Evolutionary conservation across 2,329 filamentous ascomycete genomes (phyloP).

Genomic region (Trichoderma sp.): DNA sequence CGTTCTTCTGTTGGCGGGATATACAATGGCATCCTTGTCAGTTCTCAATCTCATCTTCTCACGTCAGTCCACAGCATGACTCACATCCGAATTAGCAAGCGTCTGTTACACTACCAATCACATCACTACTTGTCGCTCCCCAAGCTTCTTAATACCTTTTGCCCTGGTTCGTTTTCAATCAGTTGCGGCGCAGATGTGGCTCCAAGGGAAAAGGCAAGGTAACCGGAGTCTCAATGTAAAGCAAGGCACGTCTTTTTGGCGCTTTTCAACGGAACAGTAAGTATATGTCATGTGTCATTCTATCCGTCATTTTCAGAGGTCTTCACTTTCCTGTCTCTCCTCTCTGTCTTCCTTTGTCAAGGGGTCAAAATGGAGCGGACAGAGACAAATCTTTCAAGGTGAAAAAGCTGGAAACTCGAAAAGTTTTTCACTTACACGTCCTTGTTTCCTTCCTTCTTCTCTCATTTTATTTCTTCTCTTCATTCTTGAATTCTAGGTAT

Average conservation of each 20-base stretch:
- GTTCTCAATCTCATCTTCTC: not conserved
- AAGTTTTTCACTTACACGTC: slow-evolving; percentile 13
- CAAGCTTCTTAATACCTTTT: not conserved
- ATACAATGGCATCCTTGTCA: slow-evolving; percentile 10
- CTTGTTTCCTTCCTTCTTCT: not conserved
- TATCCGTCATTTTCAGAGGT: not conserved
- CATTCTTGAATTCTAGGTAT: not conserved
- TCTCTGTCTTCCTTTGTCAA: not conserved
- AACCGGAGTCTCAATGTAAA: too few species aligned
- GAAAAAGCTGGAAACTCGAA: slow-evolving; percentile 5
- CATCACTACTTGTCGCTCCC: too few species aligned
- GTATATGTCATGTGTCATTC: not conserved
- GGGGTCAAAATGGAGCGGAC: not conserved
- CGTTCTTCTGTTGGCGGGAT: not conserved
- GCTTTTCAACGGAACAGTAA: slow-evolving; percentile 17
- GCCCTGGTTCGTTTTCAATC: not conserved
- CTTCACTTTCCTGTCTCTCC: not conserved
- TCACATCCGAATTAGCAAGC: not conserved
- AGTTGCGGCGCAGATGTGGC: slow-evolving; percentile 10
- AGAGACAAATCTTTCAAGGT: too few species aligned
- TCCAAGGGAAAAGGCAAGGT: not conserved
- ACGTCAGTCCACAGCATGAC: slow-evolving; percentile 8
- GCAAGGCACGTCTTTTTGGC: not conserved
- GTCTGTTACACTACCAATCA: not conserved
- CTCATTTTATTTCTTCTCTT: not conserved